Base-by-base conservation (phyloP, 2,329 filamentous ascomycete genomes). In the Tolypocladium cylindrosporum region DNA sequence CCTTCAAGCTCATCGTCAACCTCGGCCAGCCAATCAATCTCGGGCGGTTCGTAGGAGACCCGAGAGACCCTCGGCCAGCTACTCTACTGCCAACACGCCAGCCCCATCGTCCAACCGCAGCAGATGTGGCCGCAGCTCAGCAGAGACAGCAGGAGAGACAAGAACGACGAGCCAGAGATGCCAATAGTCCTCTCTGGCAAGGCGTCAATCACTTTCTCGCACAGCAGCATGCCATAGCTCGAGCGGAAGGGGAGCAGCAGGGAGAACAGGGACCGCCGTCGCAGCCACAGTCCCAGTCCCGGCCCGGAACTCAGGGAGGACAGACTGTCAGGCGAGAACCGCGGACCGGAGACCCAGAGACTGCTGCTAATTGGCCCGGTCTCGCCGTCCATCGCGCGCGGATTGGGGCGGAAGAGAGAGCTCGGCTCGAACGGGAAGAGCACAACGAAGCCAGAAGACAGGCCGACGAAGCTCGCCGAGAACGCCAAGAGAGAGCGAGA, bases 1-100 rank as follows among this genome's bases (percentile, higher is more conserved):
- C 62, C 48, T 59, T 19, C 14, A 31, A n/a, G 10, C 10, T 16
- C 21, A 55, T 55, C n/a, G 10, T 58, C 6, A 64, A 60, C 19
- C 2, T 31, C 31, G n/a, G 31, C 48, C 8, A n/a, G 7, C 13
- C 48, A 51, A 16, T 6, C 13, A 10, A 19, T n/a, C 10, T 14
- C 31, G 19, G 31, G 4, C 7, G 9, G 9, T 19, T 7, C 1
- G 2, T 36, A 10, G 48, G 48, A 51, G 1, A 2, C 4, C 31
- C 16, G 10, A 52, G 31, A 37, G 4, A 5, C 31, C 19, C 31
- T 37, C 31, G 19, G 31, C 31, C 31, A 52, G 4, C 16, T 9
- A 21, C 31, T 13, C 27, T 52, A 8, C 27, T 50, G 9, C 48
- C 31, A 37, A 31, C 31, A 52, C n/a, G 31, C 19, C 48, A 52